Base-by-base conservation (phyloP, 768 basidiomycete species). In the Naganishia randhawae region DNA sequence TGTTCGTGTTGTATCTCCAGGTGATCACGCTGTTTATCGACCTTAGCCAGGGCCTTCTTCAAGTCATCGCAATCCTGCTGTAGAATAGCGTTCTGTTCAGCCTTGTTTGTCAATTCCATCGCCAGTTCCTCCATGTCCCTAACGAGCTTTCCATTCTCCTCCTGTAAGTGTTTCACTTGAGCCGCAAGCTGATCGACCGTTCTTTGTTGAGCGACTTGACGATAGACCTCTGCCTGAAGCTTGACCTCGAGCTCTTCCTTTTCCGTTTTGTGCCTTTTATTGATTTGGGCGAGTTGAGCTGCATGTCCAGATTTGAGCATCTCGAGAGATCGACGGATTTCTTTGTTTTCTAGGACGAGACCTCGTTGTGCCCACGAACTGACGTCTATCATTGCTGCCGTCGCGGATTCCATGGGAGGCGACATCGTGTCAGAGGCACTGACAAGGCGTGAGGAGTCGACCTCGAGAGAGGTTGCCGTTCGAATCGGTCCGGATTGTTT, bases 281-380 rank as follows among this genome's bases (percentile, higher is more conserved):
- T 29, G 57, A 61, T 61, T 25, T 61, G 57, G 25, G 37, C 37
- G 37, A 61, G 57, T 22, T 61, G 57, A 41, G 57, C 57, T 35
- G 57, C 39, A 42, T 61, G 57, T 41, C 22, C 57, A n/a, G 57
- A 61, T 29, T 61, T 61, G 57, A 39, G 37, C 57, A 61, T 61
- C 16, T 61, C 57, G 11, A 61, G 57, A 10, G 57, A 39, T 1
- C 57, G 57, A n/a, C 57, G 35, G 32, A 61, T 35, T 25, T 61
- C 57, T 22, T 61, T 61, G 57, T 61, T 61, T 39, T 61, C 57
- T 14, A 61, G 37, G 0, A 61, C 57, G 57, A 61, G 57, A 41
- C 57, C 57, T 35, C 57, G 19, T 19, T 61, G 57, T 22, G 57
- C 57, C 57, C 57, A 61, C 2, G 57, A 39, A 19, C 57, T 61